phyloP scores from a whole-genome alignment of 2,329 filamentous ascomycete genomes.

The Magnaporthiopsis rhizophila region DNA sequence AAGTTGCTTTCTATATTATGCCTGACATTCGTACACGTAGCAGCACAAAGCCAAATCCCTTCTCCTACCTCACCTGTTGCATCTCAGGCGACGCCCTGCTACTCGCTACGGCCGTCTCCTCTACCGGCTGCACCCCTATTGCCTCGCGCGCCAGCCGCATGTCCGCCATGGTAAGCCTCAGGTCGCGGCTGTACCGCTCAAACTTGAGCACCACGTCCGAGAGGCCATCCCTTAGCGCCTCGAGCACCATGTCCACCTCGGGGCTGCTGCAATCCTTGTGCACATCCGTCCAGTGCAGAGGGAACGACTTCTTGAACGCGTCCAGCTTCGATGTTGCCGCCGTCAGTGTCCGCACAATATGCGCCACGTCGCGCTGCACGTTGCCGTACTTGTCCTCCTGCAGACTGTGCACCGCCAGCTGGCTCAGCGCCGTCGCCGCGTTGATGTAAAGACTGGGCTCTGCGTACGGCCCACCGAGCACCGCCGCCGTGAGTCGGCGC shows the following conservation, averaged over 20 bases:
- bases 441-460: constrained; percentile 62
- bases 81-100: constrained; percentile 18
- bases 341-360: constrained; percentile 67
- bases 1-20: not conserved
- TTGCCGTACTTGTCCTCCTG: constrained; percentile 77
- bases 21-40: not conserved
- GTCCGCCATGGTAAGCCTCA: constrained; percentile 64
- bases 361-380: constrained; percentile 73
- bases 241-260: constrained; percentile 65
- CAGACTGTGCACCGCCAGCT: constrained; percentile 65
- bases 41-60: not conserved
- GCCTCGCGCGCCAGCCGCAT: constrained; percentile 67
- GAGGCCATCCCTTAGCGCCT: constrained; percentile 57
- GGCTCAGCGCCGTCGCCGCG: constrained; percentile 60
- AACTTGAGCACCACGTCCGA: constrained; percentile 61
- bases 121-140: constrained; percentile 20
- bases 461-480: constrained; percentile 68
- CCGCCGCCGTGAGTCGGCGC: constrained; percentile 54
- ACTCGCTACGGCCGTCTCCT: not conserved
- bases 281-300: constrained; percentile 74
- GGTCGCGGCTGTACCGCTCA: constrained; percentile 61
- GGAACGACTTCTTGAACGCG: constrained; percentile 49
- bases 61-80: constrained; percentile 22
- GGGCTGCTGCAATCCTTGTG: constrained; percentile 43
- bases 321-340: constrained; percentile 61